Evolutionary conservation across 768 basidiomycete species (phyloP).

Genomic region (Hericium alpestre): DNA sequence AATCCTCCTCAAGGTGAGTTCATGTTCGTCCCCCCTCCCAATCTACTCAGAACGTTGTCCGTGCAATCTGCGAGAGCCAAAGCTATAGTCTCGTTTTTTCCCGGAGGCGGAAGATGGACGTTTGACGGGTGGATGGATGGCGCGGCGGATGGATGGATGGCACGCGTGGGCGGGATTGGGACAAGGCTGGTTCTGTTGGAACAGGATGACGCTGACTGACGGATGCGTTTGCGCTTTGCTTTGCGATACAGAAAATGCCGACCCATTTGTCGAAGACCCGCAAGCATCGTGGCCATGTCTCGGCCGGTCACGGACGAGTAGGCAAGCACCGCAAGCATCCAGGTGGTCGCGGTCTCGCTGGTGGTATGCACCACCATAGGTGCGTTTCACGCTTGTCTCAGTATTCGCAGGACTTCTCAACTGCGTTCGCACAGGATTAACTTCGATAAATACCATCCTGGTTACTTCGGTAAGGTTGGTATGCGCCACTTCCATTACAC

Average conservation of each 20-base stretch:
- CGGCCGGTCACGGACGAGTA: constrained; percentile 99
- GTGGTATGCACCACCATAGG: constrained; percentile 99
- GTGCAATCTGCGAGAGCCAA: constrained; percentile 4
- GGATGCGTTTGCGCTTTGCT: constrained; percentile 1
- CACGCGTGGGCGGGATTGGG: background rate
- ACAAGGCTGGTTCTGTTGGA: background rate
- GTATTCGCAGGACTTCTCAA: background rate
- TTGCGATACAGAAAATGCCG: constrained; percentile 60
- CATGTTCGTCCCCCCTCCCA: constrained; percentile 14
- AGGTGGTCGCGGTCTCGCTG: constrained; percentile 99
- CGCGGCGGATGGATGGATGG: constrained; percentile 12
- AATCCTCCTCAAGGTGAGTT: constrained; percentile 62
- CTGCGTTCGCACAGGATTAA: constrained; percentile 54
- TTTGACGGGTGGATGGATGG: constrained; percentile 41
- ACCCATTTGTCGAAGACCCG: constrained; percentile 94
- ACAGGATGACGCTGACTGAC: constrained; percentile 15
- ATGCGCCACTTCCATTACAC: constrained; percentile 98
- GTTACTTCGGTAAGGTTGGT: constrained; percentile 99
- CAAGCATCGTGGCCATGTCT: constrained; percentile 99
- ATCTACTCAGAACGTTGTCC: constrained; percentile 14
- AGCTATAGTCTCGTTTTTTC: background rate
- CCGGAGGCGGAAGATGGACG: background rate
- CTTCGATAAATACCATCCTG: constrained; percentile 99
- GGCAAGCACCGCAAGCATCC: constrained; percentile 99
- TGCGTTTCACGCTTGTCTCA: constrained; percentile 28